Percentiles rank a stretch among this genome's conserved stretches.
These are phyloP conservation scores for Abrus precatorius DNA, from an alignment of 306 rosid genomes.

Conservation along the genomic window DNA sequence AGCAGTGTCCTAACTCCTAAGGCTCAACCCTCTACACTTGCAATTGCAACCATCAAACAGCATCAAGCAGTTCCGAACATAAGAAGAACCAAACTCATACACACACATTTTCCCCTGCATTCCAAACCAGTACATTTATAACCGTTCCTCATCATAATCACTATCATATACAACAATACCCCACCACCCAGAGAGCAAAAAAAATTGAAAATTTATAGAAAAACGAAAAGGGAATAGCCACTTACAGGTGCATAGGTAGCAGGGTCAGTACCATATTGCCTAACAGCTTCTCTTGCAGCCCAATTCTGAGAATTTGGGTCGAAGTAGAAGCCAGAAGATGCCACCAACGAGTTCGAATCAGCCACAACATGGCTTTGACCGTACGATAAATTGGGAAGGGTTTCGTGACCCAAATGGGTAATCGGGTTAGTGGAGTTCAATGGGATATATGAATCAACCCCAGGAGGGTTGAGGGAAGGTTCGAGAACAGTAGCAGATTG, in stretches of 20 bases:
- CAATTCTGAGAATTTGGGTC: slow-evolving; percentile 46
- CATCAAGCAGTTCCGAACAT: not conserved
- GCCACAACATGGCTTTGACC: slow-evolving; percentile 25
- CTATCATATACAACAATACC: not conserved
- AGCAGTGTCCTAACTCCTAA: not conserved
- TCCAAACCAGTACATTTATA: not conserved
- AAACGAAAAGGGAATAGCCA: not conserved
- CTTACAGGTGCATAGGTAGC: slow-evolving; percentile 43
- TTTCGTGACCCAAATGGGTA: slow-evolving; percentile 29
- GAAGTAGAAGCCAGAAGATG: slow-evolving; percentile 40
- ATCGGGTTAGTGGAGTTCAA: not conserved
- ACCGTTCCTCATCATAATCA: not conserved
- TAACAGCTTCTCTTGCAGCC: slow-evolving; percentile 54
- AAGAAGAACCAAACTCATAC: not conserved
- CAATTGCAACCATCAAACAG: slow-evolving; percentile 11
- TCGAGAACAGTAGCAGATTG: slow-evolving; percentile 25
- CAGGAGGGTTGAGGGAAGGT: slow-evolving; percentile 49
- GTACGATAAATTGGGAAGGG: slow-evolving; percentile 36
- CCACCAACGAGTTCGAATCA: slow-evolving; percentile 31
- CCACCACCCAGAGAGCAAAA: no score
- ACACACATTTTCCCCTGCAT: not conserved
- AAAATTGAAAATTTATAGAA: not conserved
- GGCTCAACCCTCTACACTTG: no score
- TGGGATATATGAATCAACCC: slow-evolving; percentile 41
- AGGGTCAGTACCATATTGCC: slow-evolving; percentile 50